These are phyloP conservation scores for Pseudonitzschia pungens DNA, from an alignment of 108 stramenopile species.

Conservation along the genomic window DNA sequence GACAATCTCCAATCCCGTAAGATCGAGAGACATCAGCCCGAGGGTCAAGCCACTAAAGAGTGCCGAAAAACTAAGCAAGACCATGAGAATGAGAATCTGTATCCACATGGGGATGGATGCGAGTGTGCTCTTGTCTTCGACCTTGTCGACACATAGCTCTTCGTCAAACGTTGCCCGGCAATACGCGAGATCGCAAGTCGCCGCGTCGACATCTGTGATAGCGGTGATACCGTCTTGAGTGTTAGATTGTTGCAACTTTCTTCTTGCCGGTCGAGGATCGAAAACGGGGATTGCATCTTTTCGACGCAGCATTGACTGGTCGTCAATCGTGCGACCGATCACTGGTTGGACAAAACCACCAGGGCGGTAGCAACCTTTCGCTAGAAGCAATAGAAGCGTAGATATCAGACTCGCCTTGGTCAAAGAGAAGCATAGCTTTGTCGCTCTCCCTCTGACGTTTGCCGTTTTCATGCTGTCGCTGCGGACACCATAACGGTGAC, in stretches of 20 bases:
- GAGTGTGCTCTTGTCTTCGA: slow-evolving; percentile 11
- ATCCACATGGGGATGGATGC: slow-evolving; percentile 45
- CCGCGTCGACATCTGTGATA: background rate
- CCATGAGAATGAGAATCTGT: slow-evolving; percentile 58
- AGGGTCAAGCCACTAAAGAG: slow-evolving; percentile 92
- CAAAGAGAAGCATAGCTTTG: background rate
- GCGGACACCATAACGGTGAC: background rate
- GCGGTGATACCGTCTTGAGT: background rate
- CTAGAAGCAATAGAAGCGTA: background rate
- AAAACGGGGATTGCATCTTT: background rate
- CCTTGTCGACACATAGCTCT: slow-evolving; percentile 12
- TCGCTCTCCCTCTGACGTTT: background rate
- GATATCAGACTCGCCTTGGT: background rate
- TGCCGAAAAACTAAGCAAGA: slow-evolving; percentile 74
- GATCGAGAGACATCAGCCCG: slow-evolving; percentile 95
- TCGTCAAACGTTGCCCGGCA: slow-evolving; percentile 3
- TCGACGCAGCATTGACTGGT: background rate
- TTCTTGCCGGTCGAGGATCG: background rate
- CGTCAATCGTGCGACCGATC: background rate
- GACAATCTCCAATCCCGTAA: slow-evolving; percentile 95
- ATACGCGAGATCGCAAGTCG: background rate
- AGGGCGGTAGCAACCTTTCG: background rate
- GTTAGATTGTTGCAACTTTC: background rate
- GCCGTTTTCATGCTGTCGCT: background rate
- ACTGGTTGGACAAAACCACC: too few species aligned